Evolutionary conservation across 169 alveolate genomes (phyloP).

Genomic region (Babesia bigemina): DNA sequence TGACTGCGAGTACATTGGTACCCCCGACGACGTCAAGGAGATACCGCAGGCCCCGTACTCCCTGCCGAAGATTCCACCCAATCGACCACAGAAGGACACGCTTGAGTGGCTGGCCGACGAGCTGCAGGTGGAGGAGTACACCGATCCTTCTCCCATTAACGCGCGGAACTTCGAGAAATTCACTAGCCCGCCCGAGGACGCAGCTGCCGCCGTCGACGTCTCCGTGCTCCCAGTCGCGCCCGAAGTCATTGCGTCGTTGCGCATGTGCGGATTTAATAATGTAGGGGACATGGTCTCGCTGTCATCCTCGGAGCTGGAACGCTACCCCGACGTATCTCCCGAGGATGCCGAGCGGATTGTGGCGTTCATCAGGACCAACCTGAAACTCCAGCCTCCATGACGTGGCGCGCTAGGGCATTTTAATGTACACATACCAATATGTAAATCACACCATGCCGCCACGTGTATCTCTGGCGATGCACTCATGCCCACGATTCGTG

Average conservation of each 20-base stretch:
- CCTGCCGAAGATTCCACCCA: conserved; percentile 43
- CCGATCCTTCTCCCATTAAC: conserved; percentile 45
- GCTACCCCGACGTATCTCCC: conserved; percentile 38
- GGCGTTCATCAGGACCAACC: conserved; percentile 21
- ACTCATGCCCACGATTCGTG: no score
- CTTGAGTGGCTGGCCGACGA: conserved; percentile 63
- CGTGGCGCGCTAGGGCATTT: no score
- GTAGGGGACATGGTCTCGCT: conserved; percentile 31
- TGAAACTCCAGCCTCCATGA: background rate
- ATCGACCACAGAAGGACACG: conserved; percentile 47
- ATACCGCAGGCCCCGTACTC: conserved; percentile 63
- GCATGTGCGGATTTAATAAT: conserved; percentile 54
- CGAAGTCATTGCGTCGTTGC: conserved; percentile 33
- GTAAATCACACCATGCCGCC: no score
- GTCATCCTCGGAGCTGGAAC: conserved; percentile 43
- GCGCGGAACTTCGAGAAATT: conserved; percentile 50
- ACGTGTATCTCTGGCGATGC: no score
- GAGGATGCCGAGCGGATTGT: conserved; percentile 33
- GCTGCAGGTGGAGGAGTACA: conserved; percentile 57
- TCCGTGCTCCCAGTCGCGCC: conserved; percentile 45
- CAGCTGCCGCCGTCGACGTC: conserved; percentile 26
- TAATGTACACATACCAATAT: no score
- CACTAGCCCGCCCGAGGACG: conserved; percentile 29
- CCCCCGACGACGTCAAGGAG: conserved; percentile 41
- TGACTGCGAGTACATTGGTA: conserved; percentile 50